These are phyloP conservation scores for Amniculicola lignicola DNA, from an alignment of 495 filamentous ascomycete species.

Conservation along the genomic window DNA sequence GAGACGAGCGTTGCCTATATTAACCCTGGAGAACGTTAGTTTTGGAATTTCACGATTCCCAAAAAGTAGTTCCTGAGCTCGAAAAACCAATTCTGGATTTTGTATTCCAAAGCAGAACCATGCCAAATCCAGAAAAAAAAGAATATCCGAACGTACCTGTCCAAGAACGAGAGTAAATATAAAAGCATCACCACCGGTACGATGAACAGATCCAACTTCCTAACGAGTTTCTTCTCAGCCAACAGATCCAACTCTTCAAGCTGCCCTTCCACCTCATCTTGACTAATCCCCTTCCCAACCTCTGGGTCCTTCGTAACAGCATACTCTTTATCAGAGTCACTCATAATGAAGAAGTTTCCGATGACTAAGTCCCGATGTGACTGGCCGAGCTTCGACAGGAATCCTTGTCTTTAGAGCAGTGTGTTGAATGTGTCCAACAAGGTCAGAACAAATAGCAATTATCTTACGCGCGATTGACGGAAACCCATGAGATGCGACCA, in stretches of 20 bases:
- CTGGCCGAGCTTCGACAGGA: too few species aligned
- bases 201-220: constrained; percentile 58
- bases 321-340: constrained; percentile 15
- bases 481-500: too few species aligned
- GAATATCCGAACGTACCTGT: constrained; percentile 49
- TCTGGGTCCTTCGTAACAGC: not conserved
- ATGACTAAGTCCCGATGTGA: not conserved
- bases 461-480: too few species aligned
- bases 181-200: constrained; percentile 59
- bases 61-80: too few species aligned
- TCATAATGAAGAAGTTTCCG: not conserved
- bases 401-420: too few species aligned
- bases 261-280: constrained; percentile 19
- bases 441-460: too few species aligned
- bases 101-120: too few species aligned
- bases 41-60: constrained; percentile 1
- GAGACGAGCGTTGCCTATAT: constrained; percentile 72
- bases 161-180: constrained; percentile 66
- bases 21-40: constrained; percentile 49
- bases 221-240: constrained; percentile 48
- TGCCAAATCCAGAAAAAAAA: not conserved
- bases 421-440: too few species aligned
- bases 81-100: too few species aligned
- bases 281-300: constrained; percentile 3
- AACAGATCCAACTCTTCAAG: constrained; percentile 42